phyloP scores from a whole-genome alignment of 805 yeast genomes.

The Kuraishia cidri region DNA sequence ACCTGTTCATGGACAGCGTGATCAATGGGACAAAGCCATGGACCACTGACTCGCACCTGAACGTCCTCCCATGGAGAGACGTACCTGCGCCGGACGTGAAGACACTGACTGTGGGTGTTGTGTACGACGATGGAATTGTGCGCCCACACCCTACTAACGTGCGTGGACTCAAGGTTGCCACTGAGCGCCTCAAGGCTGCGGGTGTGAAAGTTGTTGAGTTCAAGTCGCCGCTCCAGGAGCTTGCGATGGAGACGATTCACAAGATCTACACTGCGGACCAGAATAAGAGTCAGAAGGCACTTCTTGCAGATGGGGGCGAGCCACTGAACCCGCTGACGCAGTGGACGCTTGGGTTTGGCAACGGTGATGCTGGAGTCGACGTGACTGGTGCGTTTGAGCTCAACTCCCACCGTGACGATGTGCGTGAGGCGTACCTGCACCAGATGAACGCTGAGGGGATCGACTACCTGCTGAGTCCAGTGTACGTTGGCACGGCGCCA shows the following conservation, averaged over 20 bases:
- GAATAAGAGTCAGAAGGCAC: slow-evolving; percentile 13
- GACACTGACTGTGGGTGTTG: slow-evolving; percentile 33
- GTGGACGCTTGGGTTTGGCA: slow-evolving; percentile 11
- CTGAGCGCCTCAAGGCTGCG: slow-evolving; percentile 20
- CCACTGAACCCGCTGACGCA: slow-evolving; percentile 24
- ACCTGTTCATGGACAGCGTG: slow-evolving; percentile 34
- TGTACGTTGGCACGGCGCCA: slow-evolving; percentile 62
- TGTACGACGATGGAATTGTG: slow-evolving; percentile 33
- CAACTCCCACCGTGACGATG: slow-evolving; percentile 38
- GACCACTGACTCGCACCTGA: slow-evolving; percentile 36
- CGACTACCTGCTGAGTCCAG: slow-evolving; percentile 56
- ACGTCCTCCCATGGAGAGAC: slow-evolving; percentile 44
- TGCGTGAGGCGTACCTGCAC: slow-evolving; percentile 40
- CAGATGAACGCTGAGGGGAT: slow-evolving; percentile 38
- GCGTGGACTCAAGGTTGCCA: slow-evolving; percentile 30
- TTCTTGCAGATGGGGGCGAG: slow-evolving; percentile 17
- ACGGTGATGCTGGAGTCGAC: slow-evolving; percentile 24
- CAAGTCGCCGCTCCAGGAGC: slow-evolving; percentile 31
- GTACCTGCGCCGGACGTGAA: slow-evolving; percentile 22
- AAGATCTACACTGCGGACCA: slow-evolving; percentile 37
- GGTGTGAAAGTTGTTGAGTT: slow-evolving; percentile 46
- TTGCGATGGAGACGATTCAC: slow-evolving; percentile 20
- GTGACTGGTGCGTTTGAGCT: slow-evolving; percentile 37
- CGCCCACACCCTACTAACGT: slow-evolving; percentile 42
- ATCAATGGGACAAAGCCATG: slow-evolving; percentile 49